Conservation (phyloP, 2,329 filamentous ascomycete species). For the Paraphoma sp. region DNA sequence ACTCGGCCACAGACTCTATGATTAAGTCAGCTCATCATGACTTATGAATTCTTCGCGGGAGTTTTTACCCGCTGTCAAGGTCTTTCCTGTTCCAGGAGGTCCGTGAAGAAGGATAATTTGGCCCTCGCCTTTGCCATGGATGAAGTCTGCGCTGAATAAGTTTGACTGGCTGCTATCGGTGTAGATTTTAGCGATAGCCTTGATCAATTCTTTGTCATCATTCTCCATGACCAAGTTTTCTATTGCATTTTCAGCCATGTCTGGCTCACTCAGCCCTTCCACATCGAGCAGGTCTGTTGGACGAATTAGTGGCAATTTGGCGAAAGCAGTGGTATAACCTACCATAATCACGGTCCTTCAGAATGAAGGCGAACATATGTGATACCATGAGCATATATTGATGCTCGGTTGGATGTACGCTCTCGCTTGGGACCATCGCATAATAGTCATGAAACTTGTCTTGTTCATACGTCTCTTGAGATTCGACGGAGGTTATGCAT, state of each 20-base stretch:
- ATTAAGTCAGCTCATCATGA: not conserved
- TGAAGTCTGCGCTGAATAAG: constrained; percentile 43
- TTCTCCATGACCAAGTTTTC: not conserved
- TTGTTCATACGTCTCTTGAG: not conserved
- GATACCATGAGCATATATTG: constrained; percentile 7
- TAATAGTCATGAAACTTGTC: not conserved
- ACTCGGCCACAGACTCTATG: constrained; percentile 31
- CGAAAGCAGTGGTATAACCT: not conserved
- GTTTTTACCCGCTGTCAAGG: constrained; percentile 59
- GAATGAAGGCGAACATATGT: constrained; percentile 12
- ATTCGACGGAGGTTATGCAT: not conserved
- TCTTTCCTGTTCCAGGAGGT: constrained; percentile 50
- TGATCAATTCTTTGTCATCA: constrained; percentile 1
- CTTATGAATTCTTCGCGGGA: too few relatives aligned
- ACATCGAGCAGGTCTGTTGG: not conserved
- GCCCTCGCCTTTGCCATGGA: constrained; percentile 47
- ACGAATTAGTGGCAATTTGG: not conserved
- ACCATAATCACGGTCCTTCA: constrained; percentile 12
- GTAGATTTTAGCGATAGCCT: constrained; percentile 7
- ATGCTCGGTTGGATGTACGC: not conserved
- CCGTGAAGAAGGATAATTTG: constrained; percentile 25
- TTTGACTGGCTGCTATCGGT: not conserved
- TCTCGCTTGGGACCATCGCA: not conserved
- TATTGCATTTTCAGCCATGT: not conserved
- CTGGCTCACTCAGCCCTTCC: not conserved